Conservation (phyloP, 2,329 filamentous ascomycete genomes). For the Fusarium circinatum region DNA sequence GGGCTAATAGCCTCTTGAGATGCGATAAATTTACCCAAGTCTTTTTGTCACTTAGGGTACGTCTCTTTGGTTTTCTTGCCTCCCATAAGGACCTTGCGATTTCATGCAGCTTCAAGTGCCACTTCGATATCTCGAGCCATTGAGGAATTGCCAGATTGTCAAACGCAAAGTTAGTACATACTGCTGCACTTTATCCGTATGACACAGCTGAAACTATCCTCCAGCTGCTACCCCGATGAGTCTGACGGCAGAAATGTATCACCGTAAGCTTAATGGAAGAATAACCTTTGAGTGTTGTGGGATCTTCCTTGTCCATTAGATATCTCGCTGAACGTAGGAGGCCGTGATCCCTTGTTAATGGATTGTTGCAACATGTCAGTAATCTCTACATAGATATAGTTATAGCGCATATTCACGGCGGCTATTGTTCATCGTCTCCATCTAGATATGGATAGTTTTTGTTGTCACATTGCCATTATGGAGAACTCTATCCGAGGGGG, state of each 20-base stretch:
- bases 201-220: neutral
- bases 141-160: conserved; percentile 21
- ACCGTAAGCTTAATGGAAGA: neutral
- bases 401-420: conserved; percentile 18
- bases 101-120: conserved; percentile 14
- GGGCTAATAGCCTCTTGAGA: neutral
- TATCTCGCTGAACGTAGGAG: neutral
- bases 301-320: neutral
- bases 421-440: conserved; percentile 2
- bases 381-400: neutral
- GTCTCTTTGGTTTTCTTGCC: neutral
- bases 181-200: neutral
- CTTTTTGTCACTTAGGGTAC: neutral
- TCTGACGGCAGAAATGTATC: conserved; percentile 4
- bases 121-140: conserved; percentile 15
- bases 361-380: conserved; percentile 10
- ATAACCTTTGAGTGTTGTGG: neutral
- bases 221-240: neutral
- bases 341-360: neutral
- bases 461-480: conserved; percentile 16
- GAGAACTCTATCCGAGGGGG: conserved; percentile 1
- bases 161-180: conserved; percentile 2
- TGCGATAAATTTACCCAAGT: neutral
- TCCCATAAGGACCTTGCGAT: neutral
- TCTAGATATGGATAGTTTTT: neutral